These are phyloP conservation scores for Vitis hybrid DNA, from an alignment of 177 flowering plant species.

Conservation along the genomic window DNA sequence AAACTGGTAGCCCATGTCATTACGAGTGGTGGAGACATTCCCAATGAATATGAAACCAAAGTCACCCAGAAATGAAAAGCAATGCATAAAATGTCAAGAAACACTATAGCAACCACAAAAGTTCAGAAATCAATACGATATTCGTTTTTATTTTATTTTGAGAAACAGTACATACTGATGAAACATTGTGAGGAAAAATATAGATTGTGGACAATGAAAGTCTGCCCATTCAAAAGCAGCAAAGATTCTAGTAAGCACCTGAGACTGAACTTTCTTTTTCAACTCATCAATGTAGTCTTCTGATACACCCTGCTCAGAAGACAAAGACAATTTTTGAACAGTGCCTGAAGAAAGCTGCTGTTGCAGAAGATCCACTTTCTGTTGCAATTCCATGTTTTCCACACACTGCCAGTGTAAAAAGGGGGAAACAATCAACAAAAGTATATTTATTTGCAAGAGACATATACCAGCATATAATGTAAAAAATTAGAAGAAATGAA, in stretches of 20 bases:
- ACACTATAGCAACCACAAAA: neutral
- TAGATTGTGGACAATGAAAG: neutral
- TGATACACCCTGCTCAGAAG: constrained; percentile 41
- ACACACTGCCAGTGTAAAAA: constrained; percentile 46
- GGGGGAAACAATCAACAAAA: neutral
- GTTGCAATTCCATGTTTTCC: constrained; percentile 73
- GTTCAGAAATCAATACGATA: neutral
- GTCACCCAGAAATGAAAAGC: neutral
- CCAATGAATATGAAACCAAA: neutral
- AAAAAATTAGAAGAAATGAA: constrained; percentile 2
- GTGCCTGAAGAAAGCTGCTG: constrained; percentile 55
- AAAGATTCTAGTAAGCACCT: constrained; percentile 49
- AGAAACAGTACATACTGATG: too few species aligned
- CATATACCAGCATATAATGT: neutral
- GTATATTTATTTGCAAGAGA: neutral
- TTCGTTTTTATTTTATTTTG: neutral
- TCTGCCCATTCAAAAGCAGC: neutral
- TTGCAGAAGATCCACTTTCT: constrained; percentile 62
- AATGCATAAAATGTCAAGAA: neutral
- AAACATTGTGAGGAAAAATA: neutral
- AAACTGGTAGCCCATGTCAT: too few species aligned
- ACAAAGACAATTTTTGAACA: constrained; percentile 32
- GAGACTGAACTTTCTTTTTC: constrained; percentile 68
- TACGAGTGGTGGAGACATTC: neutral
- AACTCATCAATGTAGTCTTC: constrained; percentile 64